Evolutionary conservation across 129 eudicot genomes (phyloP).

Genomic region (Tagetes patula): DNA sequence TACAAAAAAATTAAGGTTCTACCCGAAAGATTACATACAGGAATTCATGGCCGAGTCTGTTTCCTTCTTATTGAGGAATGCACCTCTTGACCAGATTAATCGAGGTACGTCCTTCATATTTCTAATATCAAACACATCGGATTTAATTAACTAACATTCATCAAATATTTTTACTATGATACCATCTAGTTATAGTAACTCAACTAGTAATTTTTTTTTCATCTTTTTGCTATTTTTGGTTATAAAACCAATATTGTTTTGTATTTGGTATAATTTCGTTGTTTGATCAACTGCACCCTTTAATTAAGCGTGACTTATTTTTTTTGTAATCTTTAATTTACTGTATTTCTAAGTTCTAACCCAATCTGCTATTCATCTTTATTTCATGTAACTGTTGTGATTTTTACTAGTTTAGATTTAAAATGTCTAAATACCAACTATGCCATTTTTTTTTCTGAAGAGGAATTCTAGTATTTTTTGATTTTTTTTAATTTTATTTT

Average conservation of each 20-base stretch:
- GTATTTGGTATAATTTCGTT: background rate
- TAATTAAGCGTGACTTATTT: background rate
- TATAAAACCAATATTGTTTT: background rate
- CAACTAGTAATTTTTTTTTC: background rate
- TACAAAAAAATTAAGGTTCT: constrained; percentile 66
- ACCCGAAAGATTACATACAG: constrained; percentile 70
- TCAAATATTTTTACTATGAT: background rate
- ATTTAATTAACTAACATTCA: background rate
- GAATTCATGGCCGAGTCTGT: constrained; percentile 82
- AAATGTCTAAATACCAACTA: background rate
- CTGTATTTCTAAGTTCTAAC: background rate
- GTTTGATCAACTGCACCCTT: background rate
- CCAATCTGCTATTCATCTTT: background rate
- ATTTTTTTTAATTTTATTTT: background rate
- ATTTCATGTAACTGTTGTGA: background rate
- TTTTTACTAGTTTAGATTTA: background rate
- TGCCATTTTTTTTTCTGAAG: background rate
- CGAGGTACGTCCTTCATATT: constrained; percentile 48
- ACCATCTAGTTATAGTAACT: background rate
- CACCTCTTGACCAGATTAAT: constrained; percentile 57
- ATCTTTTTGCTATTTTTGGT: background rate
- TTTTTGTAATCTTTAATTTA: background rate
- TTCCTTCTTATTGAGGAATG: constrained; percentile 73
- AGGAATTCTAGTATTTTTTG: background rate
- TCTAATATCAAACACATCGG: background rate